Evolutionary conservation across 2,329 filamentous ascomycete species (phyloP), one percentile per base, ranked within the genome.

Genomic region (Mariannaea elegans): DNA sequence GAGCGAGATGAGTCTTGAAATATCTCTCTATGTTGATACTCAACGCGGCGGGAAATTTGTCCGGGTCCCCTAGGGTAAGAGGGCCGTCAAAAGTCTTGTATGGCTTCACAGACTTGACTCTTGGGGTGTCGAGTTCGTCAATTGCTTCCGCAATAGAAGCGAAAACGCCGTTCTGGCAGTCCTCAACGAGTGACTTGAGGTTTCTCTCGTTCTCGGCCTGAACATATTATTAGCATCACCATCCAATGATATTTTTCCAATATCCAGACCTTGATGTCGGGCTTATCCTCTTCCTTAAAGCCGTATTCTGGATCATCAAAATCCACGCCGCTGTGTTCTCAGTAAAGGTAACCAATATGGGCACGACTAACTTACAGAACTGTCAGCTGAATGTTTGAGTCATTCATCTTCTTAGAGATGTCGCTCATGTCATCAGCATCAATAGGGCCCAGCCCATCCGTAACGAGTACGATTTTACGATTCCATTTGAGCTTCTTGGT

Each of bases 231-330:
- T 21, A 71, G 55, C n/a, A 6, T n/a, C 36, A 13, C 42, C 12
- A 16, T 7, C 3, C 24, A 1, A 2, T 2, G 3, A 18, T 9
- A 3, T n/a, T 7, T 32, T 5, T 13, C 16, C 19, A 5, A n/a
- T 18, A n/a, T 56, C 50, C 52, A 38, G 71, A 90, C 88, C 82
- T 98, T 98, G 50, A 76, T 73, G 0, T 74, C 65, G 16, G 89
- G 79, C 73, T 99, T 99, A 65, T 91, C 86, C 74, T 97, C 93
- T 77, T 98, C 94, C 75, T 97, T 97, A 73, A 92, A 91, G 39
- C 94, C 94, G 72, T 90, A 97, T 2, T 97, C 93, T 1, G 87
- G 74, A 73, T 97, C 93, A 72, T 99, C 93, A 75, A 99, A 98
- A 74, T 99, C 95, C 16, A 97, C 87, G 13, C 95, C 95, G 53